Conservation (phyloP, 2,329 filamentous ascomycete genomes). For the Aspergillus nomiae region DNA sequence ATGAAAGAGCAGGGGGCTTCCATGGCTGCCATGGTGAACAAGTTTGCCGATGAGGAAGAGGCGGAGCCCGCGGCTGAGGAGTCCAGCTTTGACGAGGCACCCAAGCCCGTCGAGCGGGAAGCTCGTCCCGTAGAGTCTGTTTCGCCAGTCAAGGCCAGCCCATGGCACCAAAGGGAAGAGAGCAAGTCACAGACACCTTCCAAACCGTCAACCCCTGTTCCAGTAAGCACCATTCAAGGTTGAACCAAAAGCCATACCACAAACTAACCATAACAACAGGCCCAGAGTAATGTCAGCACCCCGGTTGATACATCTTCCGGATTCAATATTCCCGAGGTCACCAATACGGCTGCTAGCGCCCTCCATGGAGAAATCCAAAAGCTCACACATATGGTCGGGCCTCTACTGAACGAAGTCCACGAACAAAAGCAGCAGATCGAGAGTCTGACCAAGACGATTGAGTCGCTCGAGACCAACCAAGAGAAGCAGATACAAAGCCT, state of each 20-base stretch:
- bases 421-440: conserved; percentile 75
- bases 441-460: conserved; percentile 71
- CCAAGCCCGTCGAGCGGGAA: conserved; percentile 71
- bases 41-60: conserved; percentile 77
- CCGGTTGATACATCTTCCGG: conserved; percentile 33
- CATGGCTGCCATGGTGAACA: conserved; percentile 81
- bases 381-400: background rate
- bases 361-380: conserved; percentile 48
- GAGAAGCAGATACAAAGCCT: conserved; percentile 72
- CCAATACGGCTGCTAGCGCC: conserved; percentile 47
- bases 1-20: conserved; percentile 85
- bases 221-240: conserved; percentile 19
- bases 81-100: conserved; percentile 84
- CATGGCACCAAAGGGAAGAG: conserved; percentile 33
- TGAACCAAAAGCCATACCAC: background rate
- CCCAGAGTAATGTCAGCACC: conserved; percentile 27
- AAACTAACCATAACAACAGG: background rate
- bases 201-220: conserved; percentile 25
- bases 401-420: conserved; percentile 65
- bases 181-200: conserved; percentile 27
- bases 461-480: conserved; percentile 74
- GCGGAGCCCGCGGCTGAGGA: conserved; percentile 61
- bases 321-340: conserved; percentile 25
- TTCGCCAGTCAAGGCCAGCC: conserved; percentile 31
- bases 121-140: conserved; percentile 30